Conservation (phyloP, 2,329 filamentous ascomycete species). For the Orbilia brochopaga region DNA sequence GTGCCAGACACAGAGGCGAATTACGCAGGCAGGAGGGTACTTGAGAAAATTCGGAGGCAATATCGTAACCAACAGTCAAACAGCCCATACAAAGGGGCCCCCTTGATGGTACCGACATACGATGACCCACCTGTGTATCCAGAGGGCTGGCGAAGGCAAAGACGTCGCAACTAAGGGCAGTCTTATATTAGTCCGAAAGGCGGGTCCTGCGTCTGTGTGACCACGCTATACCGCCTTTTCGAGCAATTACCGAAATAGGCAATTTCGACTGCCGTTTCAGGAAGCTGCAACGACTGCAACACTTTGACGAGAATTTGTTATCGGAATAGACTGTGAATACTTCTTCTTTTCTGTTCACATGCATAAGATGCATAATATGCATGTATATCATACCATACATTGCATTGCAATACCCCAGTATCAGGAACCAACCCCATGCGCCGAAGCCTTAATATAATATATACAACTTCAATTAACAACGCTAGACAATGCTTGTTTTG, state of each 20-base stretch:
- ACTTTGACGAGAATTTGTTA: background rate
- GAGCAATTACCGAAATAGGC: background rate
- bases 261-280: background rate
- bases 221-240: background rate
- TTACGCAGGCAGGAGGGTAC: conserved; percentile 55
- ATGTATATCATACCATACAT: too few relatives aligned
- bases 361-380: too few relatives aligned
- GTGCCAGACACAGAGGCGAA: conserved; percentile 56
- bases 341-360: too few relatives aligned
- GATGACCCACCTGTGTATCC: conserved; percentile 44
- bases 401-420: conserved; percentile 10
- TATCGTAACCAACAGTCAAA: conserved; percentile 54
- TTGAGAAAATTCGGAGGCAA: conserved; percentile 54
- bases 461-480: too few relatives aligned
- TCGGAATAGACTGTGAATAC: background rate
- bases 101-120: conserved; percentile 23
- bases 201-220: too few relatives aligned
- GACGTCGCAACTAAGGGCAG: background rate
- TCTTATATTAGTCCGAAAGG: background rate
- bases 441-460: background rate
- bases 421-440: background rate
- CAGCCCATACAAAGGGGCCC: conserved; percentile 41
- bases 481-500: too few relatives aligned
- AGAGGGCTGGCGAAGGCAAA: background rate
- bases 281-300: background rate